Evolutionary conservation across 2,329 filamentous ascomycete genomes (phyloP), one percentile per base, ranked within the genome.

Genomic region (Fusarium veterinarium): DNA sequence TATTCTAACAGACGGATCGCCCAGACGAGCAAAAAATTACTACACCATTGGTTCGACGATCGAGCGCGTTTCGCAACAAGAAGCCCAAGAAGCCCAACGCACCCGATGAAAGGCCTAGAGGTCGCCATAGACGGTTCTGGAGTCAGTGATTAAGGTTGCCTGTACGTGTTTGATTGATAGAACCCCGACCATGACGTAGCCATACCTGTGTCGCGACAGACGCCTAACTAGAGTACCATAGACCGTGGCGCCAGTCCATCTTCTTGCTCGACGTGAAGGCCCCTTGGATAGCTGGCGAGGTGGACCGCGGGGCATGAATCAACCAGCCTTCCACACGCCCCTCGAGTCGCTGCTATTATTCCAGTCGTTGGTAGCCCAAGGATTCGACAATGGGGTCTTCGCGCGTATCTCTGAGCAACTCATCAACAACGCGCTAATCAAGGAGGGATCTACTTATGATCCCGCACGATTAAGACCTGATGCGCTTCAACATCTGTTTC

Each of bases 311-410:
- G 86, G 85, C 82, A 89, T 89, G 87, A 88, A 85, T 85, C 82
- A 83, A 78, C 81, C 83, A 82, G 87, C 90, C 79, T 86, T 87
- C 78, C 95, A 96, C 84, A 95, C 94, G 80, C 90, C 92, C 76
- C 92, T 97, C 86, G 95, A 97, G 88, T 93, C 92, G 79, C 88
- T 97, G 70, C 89, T 96, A 75, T 88, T 97, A 78, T 95, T 96
- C 84, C 93, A 95, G 83, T 92, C 91, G 69, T 88, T 97, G 73
- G 88, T 91, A 75, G 86, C 86, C 75, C 87, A 93, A 81, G 92
- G 92, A 79, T 85, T 91, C 73, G 88, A 90, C 74, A 84, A 90
- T 58, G 81, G 86, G 69, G 90, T 89, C 80, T 96, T 97, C 83
- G 84, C 84, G 77, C 87, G 87, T 75, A 93, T 96, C 71, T 95